phyloP scores from a whole-genome alignment of 2,329 filamentous ascomycete genomes.

The Teratosphaeria pseudoeucalypti region DNA sequence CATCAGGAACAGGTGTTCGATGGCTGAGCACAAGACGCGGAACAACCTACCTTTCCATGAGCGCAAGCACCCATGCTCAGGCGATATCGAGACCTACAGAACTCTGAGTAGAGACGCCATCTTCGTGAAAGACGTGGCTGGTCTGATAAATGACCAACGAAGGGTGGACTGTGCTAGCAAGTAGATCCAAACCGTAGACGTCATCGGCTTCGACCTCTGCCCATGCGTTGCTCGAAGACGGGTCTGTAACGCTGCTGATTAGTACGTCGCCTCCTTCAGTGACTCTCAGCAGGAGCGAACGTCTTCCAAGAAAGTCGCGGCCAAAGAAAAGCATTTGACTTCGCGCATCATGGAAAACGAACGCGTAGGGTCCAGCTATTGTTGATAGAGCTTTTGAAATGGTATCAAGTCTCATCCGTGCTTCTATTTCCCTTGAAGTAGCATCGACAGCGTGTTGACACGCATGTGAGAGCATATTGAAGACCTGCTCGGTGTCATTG shows the following conservation, averaged over 20 bases:
- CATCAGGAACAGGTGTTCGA: constrained; percentile 3
- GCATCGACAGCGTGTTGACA: neutral
- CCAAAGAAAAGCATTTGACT: constrained; percentile 63
- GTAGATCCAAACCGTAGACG: constrained; percentile 58
- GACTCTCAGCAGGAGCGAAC: constrained; percentile 58
- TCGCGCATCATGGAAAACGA: constrained; percentile 65
- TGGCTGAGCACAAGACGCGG: constrained; percentile 21
- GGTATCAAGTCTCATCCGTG: neutral
- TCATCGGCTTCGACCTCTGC: constrained; percentile 76
- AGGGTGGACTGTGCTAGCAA: neutral
- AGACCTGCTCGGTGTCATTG: constrained; percentile 69
- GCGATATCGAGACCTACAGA: constrained; percentile 12
- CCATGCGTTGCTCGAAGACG: constrained; percentile 45
- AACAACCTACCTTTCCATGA: constrained; percentile 26
- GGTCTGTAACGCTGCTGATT: constrained; percentile 62
- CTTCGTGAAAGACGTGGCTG: neutral
- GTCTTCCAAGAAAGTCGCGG: constrained; percentile 74
- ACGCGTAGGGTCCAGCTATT: constrained; percentile 67
- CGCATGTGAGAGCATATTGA: constrained; percentile 42
- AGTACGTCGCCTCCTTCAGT: constrained; percentile 44
- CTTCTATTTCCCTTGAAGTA: neutral
- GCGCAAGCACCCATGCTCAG: constrained; percentile 10
- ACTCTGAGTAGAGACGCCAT: neutral
- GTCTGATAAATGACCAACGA: neutral
- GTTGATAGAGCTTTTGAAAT: constrained; percentile 6